Conservation (phyloP, 768 basidiomycete genomes). For the Boletus rubroflammeus region DNA sequence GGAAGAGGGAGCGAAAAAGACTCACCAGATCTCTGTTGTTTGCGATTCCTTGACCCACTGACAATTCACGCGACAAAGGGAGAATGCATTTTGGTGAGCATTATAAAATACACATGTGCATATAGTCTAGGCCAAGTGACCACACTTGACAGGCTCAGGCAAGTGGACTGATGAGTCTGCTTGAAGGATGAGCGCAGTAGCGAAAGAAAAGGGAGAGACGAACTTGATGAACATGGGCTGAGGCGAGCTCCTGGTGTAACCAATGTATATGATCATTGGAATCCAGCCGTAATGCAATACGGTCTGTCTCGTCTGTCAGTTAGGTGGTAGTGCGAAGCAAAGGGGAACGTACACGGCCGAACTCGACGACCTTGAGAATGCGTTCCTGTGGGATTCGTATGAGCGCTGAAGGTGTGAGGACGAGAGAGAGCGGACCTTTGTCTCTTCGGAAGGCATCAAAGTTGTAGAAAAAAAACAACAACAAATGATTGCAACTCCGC, state of each 20-base stretch:
- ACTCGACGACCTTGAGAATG: constrained; percentile 74
- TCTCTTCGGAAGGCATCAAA: constrained; percentile 88
- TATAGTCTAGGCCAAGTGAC: constrained; percentile 14
- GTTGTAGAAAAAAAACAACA: constrained; percentile 4
- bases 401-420: neutral
- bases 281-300: constrained; percentile 95
- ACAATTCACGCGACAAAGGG: neutral
- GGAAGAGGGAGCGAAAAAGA: neutral
- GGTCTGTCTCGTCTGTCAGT: constrained; percentile 49
- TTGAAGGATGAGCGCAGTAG: neutral
- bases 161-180: constrained; percentile 89
- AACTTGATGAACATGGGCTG: constrained; percentile 95
- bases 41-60: neutral
- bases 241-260: constrained; percentile 88
- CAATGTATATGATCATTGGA: constrained; percentile 93
- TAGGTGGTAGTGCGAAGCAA: neutral
- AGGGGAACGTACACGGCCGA: constrained; percentile 68
- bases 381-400: constrained; percentile 48
- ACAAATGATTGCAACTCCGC: constrained; percentile 32
- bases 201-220: constrained; percentile 32
- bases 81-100: constrained; percentile 17
- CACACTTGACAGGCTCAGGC: constrained; percentile 48
- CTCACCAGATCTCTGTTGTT: constrained; percentile 28
- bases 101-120: constrained; percentile 28
- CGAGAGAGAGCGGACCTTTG: constrained; percentile 53